Evolutionary conservation across 2,329 filamentous ascomycete genomes (phyloP).

Genomic region (Cladosporium halotolerans): DNA sequence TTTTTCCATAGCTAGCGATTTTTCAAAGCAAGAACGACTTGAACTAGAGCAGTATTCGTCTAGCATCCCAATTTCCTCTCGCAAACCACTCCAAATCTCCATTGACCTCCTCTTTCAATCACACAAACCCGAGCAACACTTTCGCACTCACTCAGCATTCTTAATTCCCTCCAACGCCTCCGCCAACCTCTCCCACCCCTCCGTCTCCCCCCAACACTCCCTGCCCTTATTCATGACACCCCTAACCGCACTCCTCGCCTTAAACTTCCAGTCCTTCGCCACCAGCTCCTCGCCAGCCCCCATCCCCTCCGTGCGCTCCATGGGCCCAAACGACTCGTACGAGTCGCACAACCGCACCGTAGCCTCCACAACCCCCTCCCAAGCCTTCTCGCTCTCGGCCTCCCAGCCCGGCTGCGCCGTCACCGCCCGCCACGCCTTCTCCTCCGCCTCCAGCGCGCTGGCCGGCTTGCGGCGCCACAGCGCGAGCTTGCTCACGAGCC

Average conservation of each 20-base stretch:
- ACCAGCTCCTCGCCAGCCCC: conserved; percentile 56
- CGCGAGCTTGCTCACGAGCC: conserved; percentile 63
- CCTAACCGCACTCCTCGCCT: conserved; percentile 75
- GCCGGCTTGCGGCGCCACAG: conserved; percentile 65
- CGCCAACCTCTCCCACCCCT: conserved; percentile 59
- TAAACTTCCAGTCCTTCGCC: conserved; percentile 78
- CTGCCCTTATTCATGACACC: conserved; percentile 77
- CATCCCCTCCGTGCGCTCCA: conserved; percentile 47
- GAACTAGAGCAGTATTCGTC: too few species aligned
- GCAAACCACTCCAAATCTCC: too few species aligned
- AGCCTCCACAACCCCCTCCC: conserved; percentile 66
- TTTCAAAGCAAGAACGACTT: too few species aligned
- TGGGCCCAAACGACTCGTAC: conserved; percentile 64
- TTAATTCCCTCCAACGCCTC: conserved; percentile 39
- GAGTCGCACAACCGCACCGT: conserved; percentile 77
- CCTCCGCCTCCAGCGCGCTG: conserved; percentile 73
- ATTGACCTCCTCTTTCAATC: too few species aligned
- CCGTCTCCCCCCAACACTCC: conserved; percentile 73
- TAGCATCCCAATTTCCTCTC: too few species aligned
- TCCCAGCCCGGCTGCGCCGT: conserved; percentile 50
- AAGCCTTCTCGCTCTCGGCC: conserved; percentile 56
- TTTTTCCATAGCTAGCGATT: too few species aligned
- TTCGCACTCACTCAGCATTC: not conserved
- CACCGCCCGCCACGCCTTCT: conserved; percentile 81
- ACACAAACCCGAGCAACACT: too few species aligned